Conservation (phyloP, 805 yeast species). For the Ogataea sp. region DNA sequence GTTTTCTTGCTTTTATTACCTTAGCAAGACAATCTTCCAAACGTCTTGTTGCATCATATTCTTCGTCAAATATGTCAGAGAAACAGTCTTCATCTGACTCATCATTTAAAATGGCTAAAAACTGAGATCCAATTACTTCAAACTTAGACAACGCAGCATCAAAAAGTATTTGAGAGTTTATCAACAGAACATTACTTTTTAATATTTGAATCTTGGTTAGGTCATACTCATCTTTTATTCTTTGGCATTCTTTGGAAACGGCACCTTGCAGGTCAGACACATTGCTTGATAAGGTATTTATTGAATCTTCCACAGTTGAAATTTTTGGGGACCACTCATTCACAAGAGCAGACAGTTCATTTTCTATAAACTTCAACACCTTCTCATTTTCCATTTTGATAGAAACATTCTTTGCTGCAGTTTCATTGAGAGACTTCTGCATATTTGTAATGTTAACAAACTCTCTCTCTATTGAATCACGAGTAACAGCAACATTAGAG, state of each 20-base stretch:
- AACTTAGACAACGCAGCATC: constrained; percentile 20
- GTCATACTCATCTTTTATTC: constrained; percentile 10
- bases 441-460: no score
- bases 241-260: background rate
- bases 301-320: background rate
- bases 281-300: constrained; percentile 1
- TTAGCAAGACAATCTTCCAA: constrained; percentile 10
- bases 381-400: background rate
- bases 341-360: constrained; percentile 2
- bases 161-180: constrained; percentile 18
- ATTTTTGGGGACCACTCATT: constrained; percentile 1
- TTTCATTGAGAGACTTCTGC: background rate
- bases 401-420: background rate
- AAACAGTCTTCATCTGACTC: background rate
- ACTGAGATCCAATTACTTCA: constrained; percentile 8
- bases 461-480: no score
- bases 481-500: no score
- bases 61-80: no score
- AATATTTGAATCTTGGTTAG: constrained; percentile 14
- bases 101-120: background rate
- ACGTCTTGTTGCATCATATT: constrained; percentile 5
- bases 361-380: background rate
- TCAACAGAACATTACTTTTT: constrained; percentile 18
- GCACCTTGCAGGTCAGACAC: background rate
- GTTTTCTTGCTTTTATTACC: constrained; percentile 11